Evolutionary conservation across 2,329 filamentous ascomycete species (phyloP).

Genomic region (Microdochium bolleyi): DNA sequence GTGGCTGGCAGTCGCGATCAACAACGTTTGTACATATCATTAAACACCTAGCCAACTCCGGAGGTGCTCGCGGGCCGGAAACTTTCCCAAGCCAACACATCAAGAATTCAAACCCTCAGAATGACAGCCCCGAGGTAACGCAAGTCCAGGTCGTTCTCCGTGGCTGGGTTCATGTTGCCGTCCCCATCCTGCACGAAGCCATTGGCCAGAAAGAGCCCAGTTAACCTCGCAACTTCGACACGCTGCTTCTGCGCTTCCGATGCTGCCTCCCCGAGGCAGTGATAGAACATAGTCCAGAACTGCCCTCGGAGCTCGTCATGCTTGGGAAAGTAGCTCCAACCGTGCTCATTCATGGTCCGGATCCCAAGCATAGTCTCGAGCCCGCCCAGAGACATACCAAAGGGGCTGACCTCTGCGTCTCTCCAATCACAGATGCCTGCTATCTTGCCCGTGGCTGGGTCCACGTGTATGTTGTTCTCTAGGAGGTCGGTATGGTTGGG

Average conservation of each 20-base stretch:
- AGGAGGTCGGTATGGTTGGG: constrained; percentile 9
- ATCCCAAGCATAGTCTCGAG: constrained; percentile 9
- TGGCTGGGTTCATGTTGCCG: constrained; percentile 1
- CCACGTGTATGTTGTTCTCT: constrained; percentile 12
- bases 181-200: constrained; percentile 1
- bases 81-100: background rate
- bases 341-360: background rate
- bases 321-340: background rate
- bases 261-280: background rate
- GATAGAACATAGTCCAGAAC: constrained; percentile 1
- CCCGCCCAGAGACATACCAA: constrained; percentile 9
- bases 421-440: constrained; percentile 9
- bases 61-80: too few relatives aligned
- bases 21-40: too few relatives aligned
- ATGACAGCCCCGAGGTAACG: constrained; percentile 1
- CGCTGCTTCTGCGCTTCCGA: background rate
- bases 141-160: constrained; percentile 1
- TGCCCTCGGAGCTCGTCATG: background rate
- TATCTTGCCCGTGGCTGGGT: constrained; percentile 6
- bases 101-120: background rate
- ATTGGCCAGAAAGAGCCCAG: constrained; percentile 1
- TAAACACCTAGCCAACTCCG: too few relatives aligned
- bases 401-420: constrained; percentile 6
- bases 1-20: too few relatives aligned
- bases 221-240: constrained; percentile 1